Conservation (phyloP, 805 yeast genomes). For the Saccharomycopsis guyanensis region DNA sequence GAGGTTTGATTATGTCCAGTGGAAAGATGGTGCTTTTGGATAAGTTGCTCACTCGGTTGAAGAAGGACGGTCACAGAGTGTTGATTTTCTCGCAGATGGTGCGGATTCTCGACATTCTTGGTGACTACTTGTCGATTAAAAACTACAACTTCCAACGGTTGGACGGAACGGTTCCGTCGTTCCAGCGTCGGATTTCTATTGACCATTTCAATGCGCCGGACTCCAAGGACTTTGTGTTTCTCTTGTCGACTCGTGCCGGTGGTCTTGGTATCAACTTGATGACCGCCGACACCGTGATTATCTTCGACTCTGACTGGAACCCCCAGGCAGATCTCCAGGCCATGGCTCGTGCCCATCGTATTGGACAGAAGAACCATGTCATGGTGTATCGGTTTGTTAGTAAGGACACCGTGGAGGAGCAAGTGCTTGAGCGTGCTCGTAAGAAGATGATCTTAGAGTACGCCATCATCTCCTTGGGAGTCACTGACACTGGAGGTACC, state of each 20-base stretch:
- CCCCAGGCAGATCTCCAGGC: constrained; percentile 99
- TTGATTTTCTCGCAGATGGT: constrained; percentile 97
- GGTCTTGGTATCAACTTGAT: constrained; percentile 96
- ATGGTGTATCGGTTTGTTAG: constrained; percentile 97
- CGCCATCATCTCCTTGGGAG: constrained; percentile 94
- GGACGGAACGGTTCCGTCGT: constrained; percentile 94
- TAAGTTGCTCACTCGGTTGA: constrained; percentile 73
- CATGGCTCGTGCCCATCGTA: constrained; percentile 99
- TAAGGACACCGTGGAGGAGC: constrained; percentile 97
- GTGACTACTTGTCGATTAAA: constrained; percentile 83
- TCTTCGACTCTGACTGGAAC: constrained; percentile 98
- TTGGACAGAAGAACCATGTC: constrained; percentile 98
- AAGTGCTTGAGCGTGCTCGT: constrained; percentile 92
- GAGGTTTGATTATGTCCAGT: constrained; percentile 94
- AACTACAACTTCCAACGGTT: constrained; percentile 86
- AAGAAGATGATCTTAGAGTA: constrained; percentile 97
- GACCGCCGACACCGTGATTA: constrained; percentile 99
- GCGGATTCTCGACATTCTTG: constrained; percentile 86
- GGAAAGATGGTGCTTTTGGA: constrained; percentile 97
- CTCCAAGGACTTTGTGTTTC: constrained; percentile 83
- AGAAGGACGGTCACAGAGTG: constrained; percentile 93
- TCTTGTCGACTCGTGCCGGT: constrained; percentile 95
- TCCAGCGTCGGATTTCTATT: constrained; percentile 87
- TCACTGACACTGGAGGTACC: constrained; percentile 60
- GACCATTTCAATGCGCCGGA: constrained; percentile 95